Conservation (phyloP, 768 basidiomycete genomes). For the Tephrocybe sp. region DNA sequence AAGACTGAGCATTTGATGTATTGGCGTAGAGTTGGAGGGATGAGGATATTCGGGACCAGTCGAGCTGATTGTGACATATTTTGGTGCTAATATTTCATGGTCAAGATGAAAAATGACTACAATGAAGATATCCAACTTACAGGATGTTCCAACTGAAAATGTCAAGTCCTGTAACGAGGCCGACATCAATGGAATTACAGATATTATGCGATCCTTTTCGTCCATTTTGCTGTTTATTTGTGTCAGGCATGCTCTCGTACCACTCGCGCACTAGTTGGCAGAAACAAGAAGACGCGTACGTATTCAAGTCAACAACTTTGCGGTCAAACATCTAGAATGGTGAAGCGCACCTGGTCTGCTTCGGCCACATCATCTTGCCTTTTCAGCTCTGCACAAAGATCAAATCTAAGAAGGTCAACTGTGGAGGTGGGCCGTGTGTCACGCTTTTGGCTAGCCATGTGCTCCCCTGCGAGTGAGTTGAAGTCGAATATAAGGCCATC, state of each 20-base stretch:
- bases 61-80: conserved; percentile 54
- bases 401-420: conserved; percentile 57
- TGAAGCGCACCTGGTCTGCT: conserved; percentile 62
- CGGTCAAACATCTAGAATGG: conserved; percentile 12
- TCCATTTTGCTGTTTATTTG: conserved; percentile 59
- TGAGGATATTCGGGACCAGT: conserved; percentile 63
- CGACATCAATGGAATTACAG: conserved; percentile 74
- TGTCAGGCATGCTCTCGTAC: conserved; percentile 73
- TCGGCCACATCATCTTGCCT: conserved; percentile 41
- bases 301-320: neutral
- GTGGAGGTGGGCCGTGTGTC: conserved; percentile 63
- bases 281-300: neutral
- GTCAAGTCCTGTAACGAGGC: conserved; percentile 29
- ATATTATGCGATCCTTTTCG: conserved; percentile 55
- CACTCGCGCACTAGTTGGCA: conserved; percentile 54
- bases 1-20: conserved; percentile 57
- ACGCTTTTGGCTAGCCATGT: conserved; percentile 47
- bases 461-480: conserved; percentile 48
- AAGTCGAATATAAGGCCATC: conserved; percentile 58
- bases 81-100: conserved; percentile 38
- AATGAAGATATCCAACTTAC: conserved; percentile 28
- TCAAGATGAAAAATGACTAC: conserved; percentile 1
- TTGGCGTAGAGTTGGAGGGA: conserved; percentile 36
- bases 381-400: conserved; percentile 64
- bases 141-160: conserved; percentile 30